phyloP scores from a whole-genome alignment of 805 yeast species.

The Vanderwaltozyma yarrowii region DNA sequence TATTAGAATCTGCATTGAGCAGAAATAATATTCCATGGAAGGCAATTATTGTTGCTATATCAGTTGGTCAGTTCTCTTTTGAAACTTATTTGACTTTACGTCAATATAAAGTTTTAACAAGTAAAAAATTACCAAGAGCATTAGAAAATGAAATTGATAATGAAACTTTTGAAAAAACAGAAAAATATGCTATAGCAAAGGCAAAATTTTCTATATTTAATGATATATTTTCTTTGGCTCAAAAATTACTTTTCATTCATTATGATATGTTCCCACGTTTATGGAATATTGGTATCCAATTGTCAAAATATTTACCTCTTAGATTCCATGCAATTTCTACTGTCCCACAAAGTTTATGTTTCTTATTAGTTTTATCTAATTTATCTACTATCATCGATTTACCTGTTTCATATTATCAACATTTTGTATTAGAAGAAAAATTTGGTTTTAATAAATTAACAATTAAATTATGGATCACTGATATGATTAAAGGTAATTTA shows the following conservation, averaged over 20 bases:
- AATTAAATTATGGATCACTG: conserved; percentile 57
- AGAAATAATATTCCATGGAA: conserved; percentile 74
- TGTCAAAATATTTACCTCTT: conserved; percentile 20
- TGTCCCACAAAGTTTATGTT: conserved; percentile 63
- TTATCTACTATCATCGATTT: conserved; percentile 44
- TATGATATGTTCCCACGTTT: conserved; percentile 55
- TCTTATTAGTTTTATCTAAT: conserved; percentile 41
- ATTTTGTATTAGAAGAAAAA: conserved; percentile 84
- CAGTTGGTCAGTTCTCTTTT: conserved; percentile 64
- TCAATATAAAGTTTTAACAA: conserved; percentile 56
- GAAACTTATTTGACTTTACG: conserved; percentile 66
- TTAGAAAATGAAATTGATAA: conserved; percentile 57
- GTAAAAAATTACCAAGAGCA: conserved; percentile 54
- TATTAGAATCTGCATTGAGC: conserved; percentile 43
- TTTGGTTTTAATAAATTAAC: conserved; percentile 92
- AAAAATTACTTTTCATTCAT: conserved; percentile 48
- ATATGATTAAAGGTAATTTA: conserved; percentile 49
- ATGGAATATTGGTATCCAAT: conserved; percentile 41
- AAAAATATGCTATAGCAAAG: conserved; percentile 71
- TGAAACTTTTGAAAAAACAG: conserved; percentile 67
- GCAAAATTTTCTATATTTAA: conserved; percentile 54
- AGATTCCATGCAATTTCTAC: conserved; percentile 37
- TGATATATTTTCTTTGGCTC: conserved; percentile 39
- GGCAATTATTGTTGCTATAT: conserved; percentile 56
- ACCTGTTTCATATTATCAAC: conserved; percentile 66